Evolutionary conservation across 1,284 basidiomycete species (phyloP).

Genomic region (Cryptococcus jaspeensis): DNA sequence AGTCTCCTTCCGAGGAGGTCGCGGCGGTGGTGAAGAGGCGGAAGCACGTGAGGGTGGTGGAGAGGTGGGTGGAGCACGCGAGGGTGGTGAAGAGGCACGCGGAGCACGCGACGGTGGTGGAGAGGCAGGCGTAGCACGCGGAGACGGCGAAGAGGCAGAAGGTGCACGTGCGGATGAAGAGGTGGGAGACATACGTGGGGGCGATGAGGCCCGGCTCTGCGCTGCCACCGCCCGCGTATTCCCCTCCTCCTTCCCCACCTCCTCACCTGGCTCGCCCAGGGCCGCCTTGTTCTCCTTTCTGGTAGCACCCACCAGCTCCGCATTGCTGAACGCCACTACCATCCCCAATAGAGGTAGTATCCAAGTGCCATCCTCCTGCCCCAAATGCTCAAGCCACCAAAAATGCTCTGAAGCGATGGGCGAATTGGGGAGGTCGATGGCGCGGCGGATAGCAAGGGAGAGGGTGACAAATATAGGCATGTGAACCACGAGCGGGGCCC

Average conservation of each 20-base stretch:
- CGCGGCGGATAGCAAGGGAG: slow-evolving; percentile 47
- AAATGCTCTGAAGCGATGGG: slow-evolving; percentile 38
- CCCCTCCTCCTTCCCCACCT: neutral
- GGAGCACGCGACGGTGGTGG: too few relatives aligned
- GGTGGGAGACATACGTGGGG: neutral
- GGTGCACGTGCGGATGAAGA: too few relatives aligned
- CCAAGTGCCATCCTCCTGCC: slow-evolving; percentile 41
- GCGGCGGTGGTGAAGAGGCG: too few relatives aligned
- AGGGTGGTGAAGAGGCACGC: too few relatives aligned
- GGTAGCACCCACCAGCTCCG: slow-evolving; percentile 33
- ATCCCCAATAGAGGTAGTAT: slow-evolving; percentile 47
- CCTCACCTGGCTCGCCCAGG: neutral
- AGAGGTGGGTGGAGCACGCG: too few relatives aligned
- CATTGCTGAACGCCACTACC: slow-evolving; percentile 45
- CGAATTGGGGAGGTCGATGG: slow-evolving; percentile 28
- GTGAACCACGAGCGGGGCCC: slow-evolving; percentile 47
- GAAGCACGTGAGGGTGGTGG: too few relatives aligned
- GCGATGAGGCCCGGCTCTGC: too few relatives aligned
- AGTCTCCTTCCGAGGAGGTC: too few relatives aligned
- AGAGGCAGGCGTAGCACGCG: too few relatives aligned
- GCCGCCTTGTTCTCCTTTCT: slow-evolving; percentile 1
- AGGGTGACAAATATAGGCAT: slow-evolving; percentile 51
- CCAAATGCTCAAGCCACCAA: slow-evolving; percentile 47
- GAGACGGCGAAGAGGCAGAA: neutral
- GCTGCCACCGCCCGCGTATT: neutral